Percentiles rank a stretch among this genome's conserved stretches.
Evolutionary conservation across 2,329 filamentous ascomycete genomes (phyloP).

Genomic region (Mycosphaerella arachidis): DNA sequence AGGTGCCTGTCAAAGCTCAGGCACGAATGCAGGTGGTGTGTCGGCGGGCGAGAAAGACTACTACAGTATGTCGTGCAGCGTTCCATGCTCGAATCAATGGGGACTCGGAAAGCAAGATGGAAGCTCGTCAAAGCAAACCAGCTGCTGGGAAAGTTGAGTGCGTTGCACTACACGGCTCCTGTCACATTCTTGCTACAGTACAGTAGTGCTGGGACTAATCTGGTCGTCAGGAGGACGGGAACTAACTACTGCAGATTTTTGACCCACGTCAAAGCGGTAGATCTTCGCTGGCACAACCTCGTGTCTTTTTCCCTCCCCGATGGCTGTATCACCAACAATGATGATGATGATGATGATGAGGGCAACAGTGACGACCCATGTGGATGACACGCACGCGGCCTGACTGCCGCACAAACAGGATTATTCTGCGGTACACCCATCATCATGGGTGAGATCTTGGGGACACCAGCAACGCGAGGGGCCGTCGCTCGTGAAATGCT

Average conservation of each 20-base stretch:
- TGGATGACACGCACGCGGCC: constrained; percentile 10
- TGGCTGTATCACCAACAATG: constrained; percentile 6
- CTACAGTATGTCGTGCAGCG: constrained; percentile 27
- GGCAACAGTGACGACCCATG: constrained; percentile 4
- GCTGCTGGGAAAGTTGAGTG: constrained; percentile 12
- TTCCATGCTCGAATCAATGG: constrained; percentile 19
- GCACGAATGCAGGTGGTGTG: constrained; percentile 11
- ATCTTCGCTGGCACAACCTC: constrained; percentile 19
- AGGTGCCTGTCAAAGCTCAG: constrained; percentile 22
- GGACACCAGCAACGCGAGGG: constrained; percentile 4
- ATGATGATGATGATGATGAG: too few relatives aligned
- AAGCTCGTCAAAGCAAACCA: constrained; percentile 5
- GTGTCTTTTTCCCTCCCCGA: constrained; percentile 10
- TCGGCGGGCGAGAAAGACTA: constrained; percentile 5
- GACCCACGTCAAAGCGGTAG: constrained; percentile 25
- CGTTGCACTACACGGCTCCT: constrained; percentile 12
- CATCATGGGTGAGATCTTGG: constrained; percentile 4
- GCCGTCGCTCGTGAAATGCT: background rate
- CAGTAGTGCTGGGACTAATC: too few relatives aligned
- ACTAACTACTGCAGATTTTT: constrained; percentile 25
- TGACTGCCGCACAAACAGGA: constrained; percentile 15
- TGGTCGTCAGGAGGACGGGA: constrained; percentile 8
- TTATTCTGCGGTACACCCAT: constrained; percentile 8
- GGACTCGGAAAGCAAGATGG: constrained; percentile 10
- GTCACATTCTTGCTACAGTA: background rate